phyloP scores from a whole-genome alignment of 1,139 yeast genomes.

The Wickerhamomyces sp. region DNA sequence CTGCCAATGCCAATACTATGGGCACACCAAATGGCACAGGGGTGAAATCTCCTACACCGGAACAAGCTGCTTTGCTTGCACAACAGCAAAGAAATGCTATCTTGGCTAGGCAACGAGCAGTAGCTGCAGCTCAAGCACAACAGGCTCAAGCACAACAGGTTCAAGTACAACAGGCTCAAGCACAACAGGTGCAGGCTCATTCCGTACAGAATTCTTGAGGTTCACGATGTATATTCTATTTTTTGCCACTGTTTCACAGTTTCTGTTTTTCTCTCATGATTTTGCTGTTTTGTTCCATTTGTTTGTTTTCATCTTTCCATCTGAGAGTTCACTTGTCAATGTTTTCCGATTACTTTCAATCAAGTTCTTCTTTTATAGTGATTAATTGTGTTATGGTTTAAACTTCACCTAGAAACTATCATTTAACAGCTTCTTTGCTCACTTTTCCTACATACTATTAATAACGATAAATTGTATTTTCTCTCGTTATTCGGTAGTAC shows the following conservation, averaged over 20 bases:
- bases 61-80: conserved; percentile 1
- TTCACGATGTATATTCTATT: not conserved
- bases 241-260: not conserved
- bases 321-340: too few relatives aligned
- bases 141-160: conserved; percentile 9
- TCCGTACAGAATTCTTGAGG: not conserved
- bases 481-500: too few relatives aligned
- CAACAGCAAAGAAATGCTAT: conserved; percentile 7
- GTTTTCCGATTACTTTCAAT: too few relatives aligned
- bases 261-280: not conserved
- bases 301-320: too few relatives aligned
- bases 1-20: not conserved
- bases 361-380: too few relatives aligned
- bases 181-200: conserved; percentile 26
- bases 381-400: too few relatives aligned
- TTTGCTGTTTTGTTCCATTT: too few relatives aligned
- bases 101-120: conserved; percentile 3
- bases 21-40: too few relatives aligned
- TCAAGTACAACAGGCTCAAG: conserved; percentile 34
- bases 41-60: not conserved
- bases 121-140: conserved; percentile 8
- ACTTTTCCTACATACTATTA: too few relatives aligned
- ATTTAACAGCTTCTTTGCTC: too few relatives aligned
- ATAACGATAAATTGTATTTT: too few relatives aligned
- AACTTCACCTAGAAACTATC: too few relatives aligned